Evolutionary conservation across 2,329 filamentous ascomycete genomes (phyloP).

Genomic region (Colletotrichum brevisporum): DNA sequence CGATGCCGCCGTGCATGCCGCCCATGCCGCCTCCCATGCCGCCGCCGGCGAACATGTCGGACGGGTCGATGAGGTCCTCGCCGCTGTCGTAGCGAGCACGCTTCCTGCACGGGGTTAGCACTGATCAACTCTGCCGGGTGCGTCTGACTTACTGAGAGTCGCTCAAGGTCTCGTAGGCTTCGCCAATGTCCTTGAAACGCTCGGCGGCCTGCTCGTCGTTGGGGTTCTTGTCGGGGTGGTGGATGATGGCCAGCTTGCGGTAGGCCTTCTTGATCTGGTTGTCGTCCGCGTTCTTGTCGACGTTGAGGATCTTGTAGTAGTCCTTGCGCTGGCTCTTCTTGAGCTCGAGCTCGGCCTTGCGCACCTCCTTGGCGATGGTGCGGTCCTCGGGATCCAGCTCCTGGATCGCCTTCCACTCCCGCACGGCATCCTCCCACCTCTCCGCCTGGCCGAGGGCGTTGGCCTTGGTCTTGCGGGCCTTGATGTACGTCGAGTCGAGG

Average conservation of each 20-base stretch:
- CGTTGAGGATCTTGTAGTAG: slow-evolving; percentile 96
- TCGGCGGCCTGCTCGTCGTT: slow-evolving; percentile 87
- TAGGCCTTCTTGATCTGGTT: slow-evolving; percentile 96
- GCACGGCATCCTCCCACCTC: slow-evolving; percentile 91
- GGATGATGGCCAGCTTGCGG: slow-evolving; percentile 91
- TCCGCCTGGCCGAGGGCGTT: slow-evolving; percentile 89
- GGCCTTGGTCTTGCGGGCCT: slow-evolving; percentile 94
- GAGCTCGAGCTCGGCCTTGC: slow-evolving; percentile 91
- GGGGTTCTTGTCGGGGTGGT: slow-evolving; percentile 98
- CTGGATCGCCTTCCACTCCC: slow-evolving; percentile 88
- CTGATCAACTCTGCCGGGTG: slow-evolving; percentile 34
- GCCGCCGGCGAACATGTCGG: slow-evolving; percentile 83
- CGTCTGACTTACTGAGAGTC: slow-evolving; percentile 83
- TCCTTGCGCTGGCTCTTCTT: slow-evolving; percentile 99
- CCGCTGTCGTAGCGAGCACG: slow-evolving; percentile 92
- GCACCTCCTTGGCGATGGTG: slow-evolving; percentile 85
- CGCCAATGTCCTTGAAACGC: slow-evolving; percentile 97
- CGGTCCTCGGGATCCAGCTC: slow-evolving; percentile 88
- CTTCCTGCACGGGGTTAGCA: slow-evolving; percentile 73
- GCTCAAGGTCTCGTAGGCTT: slow-evolving; percentile 96
- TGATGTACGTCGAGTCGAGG: slow-evolving; percentile 87
- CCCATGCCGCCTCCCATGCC: slow-evolving; percentile 70
- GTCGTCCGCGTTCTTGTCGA: slow-evolving; percentile 88
- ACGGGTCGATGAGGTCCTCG: slow-evolving; percentile 89
- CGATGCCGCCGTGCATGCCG: slow-evolving; percentile 76